These are phyloP conservation scores for Aphanomyces euteiches DNA, from an alignment of 352 stramenopile species.

Conservation along the genomic window DNA sequence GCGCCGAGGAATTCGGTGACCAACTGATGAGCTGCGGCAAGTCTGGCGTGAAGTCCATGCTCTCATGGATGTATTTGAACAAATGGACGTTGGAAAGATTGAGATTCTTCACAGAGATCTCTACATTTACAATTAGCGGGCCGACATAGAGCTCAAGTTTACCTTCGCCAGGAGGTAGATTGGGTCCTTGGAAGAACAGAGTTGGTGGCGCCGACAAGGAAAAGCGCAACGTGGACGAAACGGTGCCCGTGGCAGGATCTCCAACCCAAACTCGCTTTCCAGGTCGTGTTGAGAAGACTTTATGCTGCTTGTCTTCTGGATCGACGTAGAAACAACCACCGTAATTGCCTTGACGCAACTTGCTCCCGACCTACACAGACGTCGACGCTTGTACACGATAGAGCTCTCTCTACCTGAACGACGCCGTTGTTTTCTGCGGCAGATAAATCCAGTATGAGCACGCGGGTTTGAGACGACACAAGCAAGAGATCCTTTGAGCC, in stretches of 20 bases:
- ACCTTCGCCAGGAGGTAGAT: constrained; percentile 32
- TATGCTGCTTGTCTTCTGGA: constrained; percentile 49
- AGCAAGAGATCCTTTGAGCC: constrained; percentile 65
- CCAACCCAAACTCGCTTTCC: constrained; percentile 78
- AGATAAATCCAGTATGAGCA: constrained; percentile 74
- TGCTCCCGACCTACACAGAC: constrained; percentile 66
- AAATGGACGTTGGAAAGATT: constrained; percentile 26
- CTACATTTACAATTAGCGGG: constrained; percentile 2
- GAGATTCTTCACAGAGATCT: constrained; percentile 22
- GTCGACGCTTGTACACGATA: not conserved
- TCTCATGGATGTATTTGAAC: constrained; percentile 31
- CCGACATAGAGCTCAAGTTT: not conserved
- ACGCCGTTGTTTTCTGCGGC: constrained; percentile 55
- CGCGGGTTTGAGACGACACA: constrained; percentile 77
- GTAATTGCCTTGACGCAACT: constrained; percentile 74
- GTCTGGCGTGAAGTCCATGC: constrained; percentile 28
- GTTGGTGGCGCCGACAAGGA: constrained; percentile 62
- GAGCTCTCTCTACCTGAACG: constrained; percentile 40
- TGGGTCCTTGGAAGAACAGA: constrained; percentile 49
- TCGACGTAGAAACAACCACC: constrained; percentile 78
- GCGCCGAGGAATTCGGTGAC: constrained; percentile 69
- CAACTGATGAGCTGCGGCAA: constrained; percentile 69
- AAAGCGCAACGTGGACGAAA: constrained; percentile 83
- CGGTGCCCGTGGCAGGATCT: constrained; percentile 64
- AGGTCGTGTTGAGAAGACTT: constrained; percentile 78